phyloP scores from a whole-genome alignment of 257 asterid genomes.

The Solanum megistacrolobum region DNA sequence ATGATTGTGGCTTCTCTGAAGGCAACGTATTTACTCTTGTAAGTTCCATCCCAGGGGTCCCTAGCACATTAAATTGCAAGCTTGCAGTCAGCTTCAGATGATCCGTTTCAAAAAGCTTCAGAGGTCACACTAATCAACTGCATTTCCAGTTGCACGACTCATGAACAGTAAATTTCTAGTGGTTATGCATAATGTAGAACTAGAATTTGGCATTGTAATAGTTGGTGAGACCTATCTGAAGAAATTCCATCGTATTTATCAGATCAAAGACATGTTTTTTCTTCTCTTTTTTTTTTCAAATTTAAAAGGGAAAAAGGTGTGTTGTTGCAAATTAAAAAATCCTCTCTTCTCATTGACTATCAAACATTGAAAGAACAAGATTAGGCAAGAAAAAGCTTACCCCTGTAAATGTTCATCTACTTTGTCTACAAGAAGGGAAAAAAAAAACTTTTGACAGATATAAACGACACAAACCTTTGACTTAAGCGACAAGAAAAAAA shows the following conservation, averaged over 20 bases:
- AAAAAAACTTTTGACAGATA: background rate
- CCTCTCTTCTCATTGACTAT: background rate
- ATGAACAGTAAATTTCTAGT: background rate
- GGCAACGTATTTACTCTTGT: conserved; percentile 46
- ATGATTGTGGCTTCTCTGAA: conserved; percentile 31
- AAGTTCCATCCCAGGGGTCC: conserved; percentile 28
- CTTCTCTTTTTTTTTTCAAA: background rate
- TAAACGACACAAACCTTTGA: background rate
- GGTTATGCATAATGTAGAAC: background rate
- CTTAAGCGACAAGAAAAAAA: background rate
- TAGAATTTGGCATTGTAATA: background rate
- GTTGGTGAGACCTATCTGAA: background rate
- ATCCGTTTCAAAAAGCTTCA: background rate
- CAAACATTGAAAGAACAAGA: background rate
- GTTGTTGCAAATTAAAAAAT: background rate
- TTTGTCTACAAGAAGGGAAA: background rate
- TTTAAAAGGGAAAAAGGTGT: background rate
- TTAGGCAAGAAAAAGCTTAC: background rate
- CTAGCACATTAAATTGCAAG: conserved; percentile 23
- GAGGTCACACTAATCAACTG: background rate
- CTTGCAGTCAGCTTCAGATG: conserved; percentile 11
- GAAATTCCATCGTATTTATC: background rate
- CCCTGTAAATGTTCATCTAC: background rate
- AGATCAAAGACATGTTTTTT: background rate
- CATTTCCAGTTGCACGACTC: background rate